Percentiles rank a stretch among this genome's conserved stretches.
Conservation (phyloP, 2,329 filamentous ascomycete genomes). For the Lasiodiplodia citricola region DNA sequence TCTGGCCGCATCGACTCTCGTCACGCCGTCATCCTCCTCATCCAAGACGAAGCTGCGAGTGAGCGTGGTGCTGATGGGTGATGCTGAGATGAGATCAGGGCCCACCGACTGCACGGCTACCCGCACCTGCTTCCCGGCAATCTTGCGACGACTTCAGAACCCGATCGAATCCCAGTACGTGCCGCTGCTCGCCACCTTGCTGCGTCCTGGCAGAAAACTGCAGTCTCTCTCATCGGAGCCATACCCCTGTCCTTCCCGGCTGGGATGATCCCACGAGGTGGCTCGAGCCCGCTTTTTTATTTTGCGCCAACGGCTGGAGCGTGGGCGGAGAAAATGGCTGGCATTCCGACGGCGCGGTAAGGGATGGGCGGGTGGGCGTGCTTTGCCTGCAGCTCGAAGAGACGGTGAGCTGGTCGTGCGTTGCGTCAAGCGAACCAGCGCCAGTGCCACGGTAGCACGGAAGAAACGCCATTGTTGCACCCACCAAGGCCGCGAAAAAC, state of each 20-base stretch:
- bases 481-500: neutral
- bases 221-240: neutral
- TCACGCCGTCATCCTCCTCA: neutral
- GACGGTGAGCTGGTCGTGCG: constrained; percentile 23
- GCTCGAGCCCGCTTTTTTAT: constrained; percentile 15
- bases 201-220: neutral
- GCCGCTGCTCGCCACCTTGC: constrained; percentile 11
- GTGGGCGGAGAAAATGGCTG: neutral
- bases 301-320: constrained; percentile 8
- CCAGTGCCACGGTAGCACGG: constrained; percentile 16
- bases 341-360: constrained; percentile 22
- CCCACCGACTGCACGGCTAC: neutral
- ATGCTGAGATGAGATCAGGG: constrained; percentile 19
- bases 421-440: constrained; percentile 19
- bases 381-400: constrained; percentile 4
- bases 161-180: neutral
- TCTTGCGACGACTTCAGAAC: neutral
- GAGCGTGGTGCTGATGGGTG: neutral
- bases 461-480: constrained; percentile 12
- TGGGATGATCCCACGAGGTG: neutral
- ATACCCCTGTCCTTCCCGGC: constrained; percentile 1
- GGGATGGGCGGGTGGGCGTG: neutral
- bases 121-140: constrained; percentile 12
- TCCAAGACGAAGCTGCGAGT: neutral
- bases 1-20: neutral